These are phyloP conservation scores for Didymellaceae sp. DNA, from an alignment of 2,329 filamentous ascomycete species.

Conservation along the genomic window DNA sequence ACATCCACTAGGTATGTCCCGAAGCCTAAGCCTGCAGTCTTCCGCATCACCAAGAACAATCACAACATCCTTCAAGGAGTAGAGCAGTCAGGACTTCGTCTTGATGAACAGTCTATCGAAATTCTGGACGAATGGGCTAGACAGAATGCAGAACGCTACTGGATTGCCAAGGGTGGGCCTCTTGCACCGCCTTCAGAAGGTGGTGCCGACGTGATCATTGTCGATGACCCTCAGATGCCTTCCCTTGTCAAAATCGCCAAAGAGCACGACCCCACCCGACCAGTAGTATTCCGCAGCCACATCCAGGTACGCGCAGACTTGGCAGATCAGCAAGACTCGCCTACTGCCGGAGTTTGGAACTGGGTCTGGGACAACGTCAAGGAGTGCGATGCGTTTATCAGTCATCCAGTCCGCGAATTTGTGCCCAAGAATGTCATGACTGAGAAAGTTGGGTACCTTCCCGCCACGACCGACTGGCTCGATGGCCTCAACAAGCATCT, in stretches of 20 bases:
- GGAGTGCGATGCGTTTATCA: conserved; percentile 78
- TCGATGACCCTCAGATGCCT: conserved; percentile 88
- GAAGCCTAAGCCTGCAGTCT: conserved; percentile 78
- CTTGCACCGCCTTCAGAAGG: conserved; percentile 69
- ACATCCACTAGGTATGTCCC: conserved; percentile 68
- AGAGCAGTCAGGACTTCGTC: conserved; percentile 64
- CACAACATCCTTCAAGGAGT: conserved; percentile 90
- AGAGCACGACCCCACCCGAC: conserved; percentile 71
- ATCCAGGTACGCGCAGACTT: conserved; percentile 83
- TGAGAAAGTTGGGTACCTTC: conserved; percentile 75
- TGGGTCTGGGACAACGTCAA: conserved; percentile 77
- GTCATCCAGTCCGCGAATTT: conserved; percentile 78
- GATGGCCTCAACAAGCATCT: conserved; percentile 82
- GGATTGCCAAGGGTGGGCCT: conserved; percentile 72
- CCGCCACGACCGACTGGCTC: conserved; percentile 83
- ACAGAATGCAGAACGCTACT: conserved; percentile 76
- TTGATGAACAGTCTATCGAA: conserved; percentile 66
- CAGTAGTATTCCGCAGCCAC: conserved; percentile 80
- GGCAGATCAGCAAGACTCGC: conserved; percentile 65
- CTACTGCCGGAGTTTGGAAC: conserved; percentile 76
- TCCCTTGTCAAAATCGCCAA: conserved; percentile 78
- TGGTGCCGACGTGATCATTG: conserved; percentile 77
- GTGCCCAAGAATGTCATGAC: conserved; percentile 72
- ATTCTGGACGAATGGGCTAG: conserved; percentile 74
- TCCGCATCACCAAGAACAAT: conserved; percentile 84